Base-by-base conservation (phyloP, 805 yeast species). In the Kluyveromyces aestuarii region DNA sequence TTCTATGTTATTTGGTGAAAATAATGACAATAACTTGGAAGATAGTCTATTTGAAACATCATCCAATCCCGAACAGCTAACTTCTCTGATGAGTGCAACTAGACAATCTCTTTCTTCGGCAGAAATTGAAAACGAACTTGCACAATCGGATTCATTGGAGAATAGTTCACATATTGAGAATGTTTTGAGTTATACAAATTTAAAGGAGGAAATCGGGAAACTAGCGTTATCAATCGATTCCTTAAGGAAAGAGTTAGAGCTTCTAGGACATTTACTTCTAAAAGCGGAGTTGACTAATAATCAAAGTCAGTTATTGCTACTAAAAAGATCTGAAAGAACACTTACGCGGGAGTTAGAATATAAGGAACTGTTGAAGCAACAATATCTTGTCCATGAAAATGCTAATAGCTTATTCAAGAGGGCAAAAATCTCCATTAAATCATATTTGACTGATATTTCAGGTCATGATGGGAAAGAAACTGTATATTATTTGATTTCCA, bases 201-300 rank as follows among this genome's bases (percentile, higher is more conserved):
- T 85, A 7, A 74, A 82, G 2, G 87, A 82, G 49, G 86, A 83
- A 48, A 86, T 90, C 41, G 70, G 70, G 2, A 74, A 71, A n/a
- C 62, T 89, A 14, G 70, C 75, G 2, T 62, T 70, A 1, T 86
- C 82, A 13, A 78, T 87, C 7, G 79, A 73, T 25, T 74, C 73
- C 46, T 66, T 86, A 25, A 71, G 73, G 37, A 76, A 77, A 49
- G 96, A 90, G 60, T 68, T 79, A 39, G 71, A 72, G 5, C 77
- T 90, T 21, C 64, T 91, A 38, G 78, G 75, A 13, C 83, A 91
- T 6, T 69, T 91, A 42, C 63, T 87, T 38, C 71, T 74, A 41
- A 91, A 91, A 60, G 96, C 97, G 0, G 95, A 87, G 57, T 68
- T 91, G 33, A 87, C 95, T 0, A 85, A 87, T 61, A 86, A 86